These are phyloP conservation scores for Massariosphaeria phaeospora DNA, from an alignment of 495 filamentous ascomycete species.

Conservation along the genomic window DNA sequence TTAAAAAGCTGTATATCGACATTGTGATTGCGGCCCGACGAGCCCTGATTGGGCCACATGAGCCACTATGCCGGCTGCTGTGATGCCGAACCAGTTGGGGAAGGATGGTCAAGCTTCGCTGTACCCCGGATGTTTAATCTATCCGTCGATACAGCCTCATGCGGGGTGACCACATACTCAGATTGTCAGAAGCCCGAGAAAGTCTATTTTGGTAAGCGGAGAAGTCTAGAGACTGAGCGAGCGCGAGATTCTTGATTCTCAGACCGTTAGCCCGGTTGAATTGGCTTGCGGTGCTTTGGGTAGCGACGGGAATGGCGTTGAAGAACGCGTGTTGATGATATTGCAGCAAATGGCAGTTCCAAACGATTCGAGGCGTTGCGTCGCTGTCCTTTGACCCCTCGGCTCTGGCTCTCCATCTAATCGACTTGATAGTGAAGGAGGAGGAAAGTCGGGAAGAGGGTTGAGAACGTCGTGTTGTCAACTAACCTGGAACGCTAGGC, in stretches of 20 bases:
- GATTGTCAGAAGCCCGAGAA: not conserved
- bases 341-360: not conserved
- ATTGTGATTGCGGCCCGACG: constrained; percentile 19
- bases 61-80: constrained; percentile 21
- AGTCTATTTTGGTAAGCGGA: constrained; percentile 8
- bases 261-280: constrained; percentile 1
- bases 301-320: constrained; percentile 17
- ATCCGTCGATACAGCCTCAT: not conserved
- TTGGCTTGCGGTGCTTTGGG: not conserved
- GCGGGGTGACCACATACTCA: constrained; percentile 18
- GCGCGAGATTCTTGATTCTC: not conserved
- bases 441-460: too few relatives aligned
- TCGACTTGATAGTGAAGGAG: too few relatives aligned
- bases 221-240: constrained; percentile 12
- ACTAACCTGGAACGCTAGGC: too few relatives aligned
- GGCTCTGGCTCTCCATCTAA: too few relatives aligned
- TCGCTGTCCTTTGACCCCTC: too few relatives aligned
- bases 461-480: too few relatives aligned
- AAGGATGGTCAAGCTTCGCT: constrained; percentile 1
- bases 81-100: constrained; percentile 15
- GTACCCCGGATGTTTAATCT: constrained; percentile 30
- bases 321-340: constrained; percentile 1
- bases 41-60: constrained; percentile 18
- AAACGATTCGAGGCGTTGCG: too few relatives aligned
- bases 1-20: constrained; percentile 22